phyloP scores from a whole-genome alignment of 192 early-diverging fungal genomes.

The Coemansia sp. region DNA sequence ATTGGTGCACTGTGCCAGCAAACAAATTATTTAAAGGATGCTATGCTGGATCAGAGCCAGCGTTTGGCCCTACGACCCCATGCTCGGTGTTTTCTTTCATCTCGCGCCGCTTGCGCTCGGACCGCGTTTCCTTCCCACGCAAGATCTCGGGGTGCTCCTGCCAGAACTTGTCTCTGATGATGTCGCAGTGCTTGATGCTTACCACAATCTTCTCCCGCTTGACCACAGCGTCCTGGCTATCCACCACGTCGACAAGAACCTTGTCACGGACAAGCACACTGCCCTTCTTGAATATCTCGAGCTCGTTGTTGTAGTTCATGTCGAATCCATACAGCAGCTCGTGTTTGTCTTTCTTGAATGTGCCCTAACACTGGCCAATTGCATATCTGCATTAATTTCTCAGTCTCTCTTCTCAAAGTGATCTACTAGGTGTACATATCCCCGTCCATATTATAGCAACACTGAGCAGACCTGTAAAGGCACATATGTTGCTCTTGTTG shows the following conservation, averaged over 20 bases:
- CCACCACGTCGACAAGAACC: conserved; percentile 15
- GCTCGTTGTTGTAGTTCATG: conserved; percentile 87
- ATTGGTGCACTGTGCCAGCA: too few species aligned
- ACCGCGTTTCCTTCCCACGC: conserved; percentile 1
- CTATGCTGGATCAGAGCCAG: too few species aligned
- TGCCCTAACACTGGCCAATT: conserved; percentile 57
- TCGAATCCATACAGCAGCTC: conserved; percentile 85
- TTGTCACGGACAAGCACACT: conserved; percentile 68
- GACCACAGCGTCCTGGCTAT: conserved; percentile 16
- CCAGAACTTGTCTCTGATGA: conserved; percentile 77
- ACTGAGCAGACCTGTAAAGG: too few species aligned
- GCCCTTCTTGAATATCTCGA: conserved; percentile 86
- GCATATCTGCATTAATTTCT: too few species aligned
- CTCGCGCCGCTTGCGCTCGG: conserved; percentile 16
- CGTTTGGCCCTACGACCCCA: too few species aligned
- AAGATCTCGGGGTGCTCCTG: conserved; percentile 52
- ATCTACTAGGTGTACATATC: too few species aligned
- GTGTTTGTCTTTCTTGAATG: conserved; percentile 85
- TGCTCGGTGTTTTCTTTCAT: too few species aligned
- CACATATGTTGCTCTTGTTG: too few species aligned
- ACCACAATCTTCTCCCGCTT: conserved; percentile 59
- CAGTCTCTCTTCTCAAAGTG: too few species aligned
- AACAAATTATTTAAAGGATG: too few species aligned
- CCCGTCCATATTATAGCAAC: too few species aligned
- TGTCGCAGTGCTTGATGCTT: conserved; percentile 60